These are phyloP conservation scores for Symbiodinium natans DNA, from an alignment of 73 alveolate species.

Conservation along the genomic window DNA sequence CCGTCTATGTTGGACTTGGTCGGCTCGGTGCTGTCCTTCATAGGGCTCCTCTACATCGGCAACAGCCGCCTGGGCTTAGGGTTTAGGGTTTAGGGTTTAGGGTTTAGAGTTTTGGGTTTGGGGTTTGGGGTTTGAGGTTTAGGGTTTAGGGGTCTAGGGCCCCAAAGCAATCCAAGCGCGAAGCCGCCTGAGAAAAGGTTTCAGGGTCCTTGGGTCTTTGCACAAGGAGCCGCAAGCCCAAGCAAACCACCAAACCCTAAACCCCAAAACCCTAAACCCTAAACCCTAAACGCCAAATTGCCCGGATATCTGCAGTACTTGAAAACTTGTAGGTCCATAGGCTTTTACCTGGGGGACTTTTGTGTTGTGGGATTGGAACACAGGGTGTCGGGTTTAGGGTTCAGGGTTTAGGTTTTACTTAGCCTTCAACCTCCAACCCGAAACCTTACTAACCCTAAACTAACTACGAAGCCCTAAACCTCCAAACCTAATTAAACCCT, in stretches of 20 bases:
- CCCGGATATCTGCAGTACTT: neutral
- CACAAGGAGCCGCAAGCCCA: too few relatives aligned
- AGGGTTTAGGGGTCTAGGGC: neutral
- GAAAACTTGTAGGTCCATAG: neutral
- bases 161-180: too few relatives aligned
- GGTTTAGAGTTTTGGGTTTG: neutral
- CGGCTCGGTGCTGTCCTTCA: neutral
- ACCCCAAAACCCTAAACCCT: neutral
- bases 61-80: neutral
- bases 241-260: neutral
- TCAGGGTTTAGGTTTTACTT: neutral
- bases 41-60: neutral
- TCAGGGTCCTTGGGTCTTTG: neutral
- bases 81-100: neutral
- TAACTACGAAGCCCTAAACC: too few relatives aligned
- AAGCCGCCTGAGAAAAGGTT: too few relatives aligned
- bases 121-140: neutral
- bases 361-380: too few relatives aligned
- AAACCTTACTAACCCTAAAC: too few relatives aligned
- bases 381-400: neutral
- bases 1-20: neutral
- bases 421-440: too few relatives aligned
- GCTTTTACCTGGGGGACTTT: neutral
- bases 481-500: too few relatives aligned
- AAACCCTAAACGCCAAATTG: too few relatives aligned